Evolutionary conservation across 1,139 yeast species (phyloP).

Genomic region (Meyerozyma sp.): DNA sequence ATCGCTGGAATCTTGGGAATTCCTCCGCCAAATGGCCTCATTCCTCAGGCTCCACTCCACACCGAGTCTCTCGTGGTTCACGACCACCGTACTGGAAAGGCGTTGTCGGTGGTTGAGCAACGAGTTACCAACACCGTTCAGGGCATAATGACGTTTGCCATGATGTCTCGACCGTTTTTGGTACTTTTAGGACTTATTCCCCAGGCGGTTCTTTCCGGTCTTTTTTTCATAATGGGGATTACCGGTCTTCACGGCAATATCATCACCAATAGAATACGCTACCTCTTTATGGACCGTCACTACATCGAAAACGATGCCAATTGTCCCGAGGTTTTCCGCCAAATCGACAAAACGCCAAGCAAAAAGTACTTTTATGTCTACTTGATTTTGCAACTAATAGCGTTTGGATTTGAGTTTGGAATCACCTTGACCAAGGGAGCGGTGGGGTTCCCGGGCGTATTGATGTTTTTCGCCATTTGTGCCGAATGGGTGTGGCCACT

Average conservation of each 20-base stretch:
- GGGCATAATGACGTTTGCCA: slow-evolving; percentile 75
- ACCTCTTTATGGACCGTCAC: slow-evolving; percentile 57
- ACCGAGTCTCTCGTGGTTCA: slow-evolving; percentile 71
- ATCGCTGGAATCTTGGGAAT: slow-evolving; percentile 81
- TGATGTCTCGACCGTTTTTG: slow-evolving; percentile 86
- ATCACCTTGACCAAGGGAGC: slow-evolving; percentile 88
- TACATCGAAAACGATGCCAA: slow-evolving; percentile 29
- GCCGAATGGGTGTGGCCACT: slow-evolving; percentile 68
- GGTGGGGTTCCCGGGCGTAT: slow-evolving; percentile 87
- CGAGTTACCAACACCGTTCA: slow-evolving; percentile 78
- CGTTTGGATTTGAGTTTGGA: slow-evolving; percentile 76
- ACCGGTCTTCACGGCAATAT: slow-evolving; percentile 68
- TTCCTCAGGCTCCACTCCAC: slow-evolving; percentile 96
- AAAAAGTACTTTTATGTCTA: slow-evolving; percentile 53
- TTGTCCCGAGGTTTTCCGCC: slow-evolving; percentile 33
- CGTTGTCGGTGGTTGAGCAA: slow-evolving; percentile 75
- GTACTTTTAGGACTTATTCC: slow-evolving; percentile 83
- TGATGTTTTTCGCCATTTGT: slow-evolving; percentile 50
- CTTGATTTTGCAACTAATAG: slow-evolving; percentile 53
- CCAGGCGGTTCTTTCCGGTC: slow-evolving; percentile 87
- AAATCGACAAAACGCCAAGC: slow-evolving; percentile 27
- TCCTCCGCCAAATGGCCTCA: slow-evolving; percentile 94
- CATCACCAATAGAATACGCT: slow-evolving; percentile 58
- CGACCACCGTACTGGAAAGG: slow-evolving; percentile 38
- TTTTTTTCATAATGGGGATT: slow-evolving; percentile 90